These are phyloP conservation scores for Fistulinella cinereoalba DNA, from an alignment of 1,284 basidiomycete genomes.

Conservation along the genomic window DNA sequence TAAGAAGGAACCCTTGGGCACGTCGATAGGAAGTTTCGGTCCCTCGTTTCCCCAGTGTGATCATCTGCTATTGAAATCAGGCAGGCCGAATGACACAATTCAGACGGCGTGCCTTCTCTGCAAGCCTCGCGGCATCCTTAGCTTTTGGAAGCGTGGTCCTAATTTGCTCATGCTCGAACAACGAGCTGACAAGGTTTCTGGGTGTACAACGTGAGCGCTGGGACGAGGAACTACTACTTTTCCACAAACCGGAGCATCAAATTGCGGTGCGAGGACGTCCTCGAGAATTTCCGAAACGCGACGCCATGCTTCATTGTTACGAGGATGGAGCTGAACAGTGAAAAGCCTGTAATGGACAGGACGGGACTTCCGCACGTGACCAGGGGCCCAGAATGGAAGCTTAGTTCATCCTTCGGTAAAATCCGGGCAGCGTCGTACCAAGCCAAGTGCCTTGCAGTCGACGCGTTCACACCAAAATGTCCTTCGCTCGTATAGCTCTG, in stretches of 20 bases:
- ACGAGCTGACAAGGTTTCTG: slow-evolving; percentile 92
- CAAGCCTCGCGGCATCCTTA: slow-evolving; percentile 85
- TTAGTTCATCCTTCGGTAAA: slow-evolving; percentile 20
- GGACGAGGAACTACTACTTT: background rate
- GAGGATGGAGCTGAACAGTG: background rate
- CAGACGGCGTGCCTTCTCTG: slow-evolving; percentile 74
- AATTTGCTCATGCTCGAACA: slow-evolving; percentile 95
- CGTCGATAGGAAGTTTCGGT: slow-evolving; percentile 60
- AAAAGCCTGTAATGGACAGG: background rate
- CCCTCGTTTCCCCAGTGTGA: slow-evolving; percentile 85
- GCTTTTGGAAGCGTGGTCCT: slow-evolving; percentile 97
- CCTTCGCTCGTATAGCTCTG: slow-evolving; percentile 48
- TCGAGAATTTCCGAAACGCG: slow-evolving; percentile 84
- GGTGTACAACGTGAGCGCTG: slow-evolving; percentile 4
- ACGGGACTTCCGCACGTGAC: background rate
- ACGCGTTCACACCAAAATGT: slow-evolving; percentile 40
- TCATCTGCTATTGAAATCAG: slow-evolving; percentile 57
- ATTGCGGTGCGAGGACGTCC: slow-evolving; percentile 83
- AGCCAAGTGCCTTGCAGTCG: slow-evolving; percentile 1
- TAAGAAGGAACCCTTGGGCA: slow-evolving; percentile 75
- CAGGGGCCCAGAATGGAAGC: background rate
- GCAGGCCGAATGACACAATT: background rate
- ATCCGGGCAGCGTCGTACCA: slow-evolving; percentile 17
- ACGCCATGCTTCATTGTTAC: slow-evolving; percentile 85
- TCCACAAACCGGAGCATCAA: slow-evolving; percentile 75